Evolutionary conservation across 164 flowering plant genomes (phyloP).

Genomic region (Brasenia schreberi): DNA sequence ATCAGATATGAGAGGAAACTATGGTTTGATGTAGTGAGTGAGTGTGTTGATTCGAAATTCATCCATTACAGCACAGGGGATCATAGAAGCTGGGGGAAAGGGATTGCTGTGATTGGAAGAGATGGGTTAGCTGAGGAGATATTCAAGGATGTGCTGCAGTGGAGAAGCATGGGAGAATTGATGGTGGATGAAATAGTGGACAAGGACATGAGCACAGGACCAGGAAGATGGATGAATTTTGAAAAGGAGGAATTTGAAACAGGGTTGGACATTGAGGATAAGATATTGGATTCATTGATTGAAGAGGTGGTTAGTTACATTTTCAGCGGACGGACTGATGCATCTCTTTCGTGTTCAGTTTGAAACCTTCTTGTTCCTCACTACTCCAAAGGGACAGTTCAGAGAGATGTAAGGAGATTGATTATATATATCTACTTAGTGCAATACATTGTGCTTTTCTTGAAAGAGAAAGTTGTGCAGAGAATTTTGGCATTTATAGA

Average conservation of each 20-base stretch:
- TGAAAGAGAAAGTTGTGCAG: neutral
- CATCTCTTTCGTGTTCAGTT: too few species aligned
- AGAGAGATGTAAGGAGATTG: too few species aligned
- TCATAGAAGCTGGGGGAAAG: slow-evolving; percentile 41
- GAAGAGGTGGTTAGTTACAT: slow-evolving; percentile 44
- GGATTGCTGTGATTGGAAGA: slow-evolving; percentile 41
- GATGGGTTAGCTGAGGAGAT: slow-evolving; percentile 53
- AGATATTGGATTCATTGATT: slow-evolving; percentile 45
- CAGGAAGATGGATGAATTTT: slow-evolving; percentile 72
- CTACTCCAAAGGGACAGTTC: neutral
- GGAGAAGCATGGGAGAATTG: slow-evolving; percentile 50
- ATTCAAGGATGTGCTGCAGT: slow-evolving; percentile 49
- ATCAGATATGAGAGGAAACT: slow-evolving; percentile 16
- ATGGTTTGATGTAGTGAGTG: slow-evolving; percentile 62
- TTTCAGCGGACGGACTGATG: neutral
- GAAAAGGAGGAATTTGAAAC: slow-evolving; percentile 45
- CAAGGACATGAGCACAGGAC: slow-evolving; percentile 70
- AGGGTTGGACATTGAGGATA: slow-evolving; percentile 43
- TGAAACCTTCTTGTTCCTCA: neutral
- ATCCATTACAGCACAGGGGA: slow-evolving; percentile 41
- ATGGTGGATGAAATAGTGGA: slow-evolving; percentile 92
- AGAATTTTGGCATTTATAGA: too few species aligned
- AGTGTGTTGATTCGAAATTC: slow-evolving; percentile 57
- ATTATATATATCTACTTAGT: neutral
- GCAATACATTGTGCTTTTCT: neutral